These are phyloP conservation scores for Termitomyces sp. DNA, from an alignment of 768 basidiomycete species.

Conservation along the genomic window DNA sequence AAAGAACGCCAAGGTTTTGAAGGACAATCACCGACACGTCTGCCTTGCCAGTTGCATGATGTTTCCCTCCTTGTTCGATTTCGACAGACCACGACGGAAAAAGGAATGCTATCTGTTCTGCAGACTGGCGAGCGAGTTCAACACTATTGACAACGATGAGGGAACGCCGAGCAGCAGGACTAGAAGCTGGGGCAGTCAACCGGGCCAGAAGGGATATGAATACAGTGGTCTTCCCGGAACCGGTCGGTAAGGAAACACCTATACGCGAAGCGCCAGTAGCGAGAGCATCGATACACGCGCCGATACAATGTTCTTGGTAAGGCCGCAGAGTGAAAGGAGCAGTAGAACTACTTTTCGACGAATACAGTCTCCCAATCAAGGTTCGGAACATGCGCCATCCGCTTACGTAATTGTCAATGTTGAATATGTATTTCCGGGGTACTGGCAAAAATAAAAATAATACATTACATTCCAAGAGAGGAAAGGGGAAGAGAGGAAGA, in stretches of 20 bases:
- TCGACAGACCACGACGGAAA: conserved; percentile 79
- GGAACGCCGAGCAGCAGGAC: conserved; percentile 45
- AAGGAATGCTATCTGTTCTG: conserved; percentile 56
- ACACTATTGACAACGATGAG: conserved; percentile 87
- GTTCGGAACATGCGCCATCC: conserved; percentile 4
- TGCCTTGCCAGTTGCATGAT: conserved; percentile 72
- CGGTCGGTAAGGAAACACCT: conserved; percentile 82
- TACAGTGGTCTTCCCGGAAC: conserved; percentile 86
- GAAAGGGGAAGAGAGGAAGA: no score
- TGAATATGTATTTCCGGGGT: no score
- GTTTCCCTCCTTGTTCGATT: conserved; percentile 81
- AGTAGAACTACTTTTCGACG: not conserved
- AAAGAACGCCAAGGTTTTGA: not conserved
- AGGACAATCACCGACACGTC: conserved; percentile 60
- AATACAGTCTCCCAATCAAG: conserved; percentile 5
- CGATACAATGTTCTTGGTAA: conserved; percentile 80
- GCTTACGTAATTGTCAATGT: no score
- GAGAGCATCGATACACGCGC: conserved; percentile 71
- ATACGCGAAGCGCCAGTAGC: conserved; percentile 63
- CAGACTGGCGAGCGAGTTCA: conserved; percentile 86
- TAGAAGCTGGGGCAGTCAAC: conserved; percentile 38
- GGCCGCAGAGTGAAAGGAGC: conserved; percentile 54
- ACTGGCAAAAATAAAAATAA: no score
- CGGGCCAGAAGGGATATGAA: conserved; percentile 79
- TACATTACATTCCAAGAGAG: no score